These are phyloP conservation scores for Aspergillus pseudoglaucus DNA, from an alignment of 2,329 filamentous ascomycete species.

Conservation along the genomic window DNA sequence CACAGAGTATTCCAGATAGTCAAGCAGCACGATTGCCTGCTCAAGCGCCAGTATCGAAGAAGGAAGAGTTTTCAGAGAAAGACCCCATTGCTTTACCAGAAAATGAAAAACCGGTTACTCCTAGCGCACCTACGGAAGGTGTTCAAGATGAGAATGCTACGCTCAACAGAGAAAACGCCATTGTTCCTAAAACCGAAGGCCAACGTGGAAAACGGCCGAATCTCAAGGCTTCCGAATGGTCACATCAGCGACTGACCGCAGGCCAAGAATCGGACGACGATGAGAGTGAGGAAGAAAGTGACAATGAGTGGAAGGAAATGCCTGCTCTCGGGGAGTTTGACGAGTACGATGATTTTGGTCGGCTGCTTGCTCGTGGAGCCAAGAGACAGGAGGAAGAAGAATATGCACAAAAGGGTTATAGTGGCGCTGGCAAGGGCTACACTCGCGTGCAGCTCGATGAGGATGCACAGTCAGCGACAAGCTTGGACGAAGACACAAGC, in stretches of 20 bases:
- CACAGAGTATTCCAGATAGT: not conserved
- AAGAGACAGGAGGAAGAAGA: constrained; percentile 59
- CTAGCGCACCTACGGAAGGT: not conserved
- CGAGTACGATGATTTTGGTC: constrained; percentile 91
- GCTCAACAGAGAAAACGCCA: not conserved
- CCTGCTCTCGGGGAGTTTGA: constrained; percentile 87
- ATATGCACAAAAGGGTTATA: constrained; percentile 67
- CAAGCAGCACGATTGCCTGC: not conserved
- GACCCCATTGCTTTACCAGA: constrained; percentile 1
- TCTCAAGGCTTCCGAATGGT: constrained; percentile 67
- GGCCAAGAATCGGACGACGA: constrained; percentile 31
- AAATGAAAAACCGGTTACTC: not conserved
- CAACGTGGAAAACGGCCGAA: constrained; percentile 18
- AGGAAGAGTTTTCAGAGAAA: not conserved
- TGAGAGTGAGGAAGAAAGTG: constrained; percentile 50
- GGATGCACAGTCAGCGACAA: constrained; percentile 86
- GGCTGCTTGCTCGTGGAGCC: constrained; percentile 74
- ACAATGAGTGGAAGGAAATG: constrained; percentile 87
- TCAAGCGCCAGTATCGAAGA: not conserved
- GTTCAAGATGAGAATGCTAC: constrained; percentile 4
- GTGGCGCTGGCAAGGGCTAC: constrained; percentile 90
- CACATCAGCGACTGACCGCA: constrained; percentile 70
- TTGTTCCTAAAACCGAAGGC: constrained; percentile 9
- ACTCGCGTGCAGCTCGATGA: constrained; percentile 93
- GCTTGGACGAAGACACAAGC: constrained; percentile 93